Conservation (phyloP, 202 grass and related monocot genomes). For the Panicum hallii region DNA sequence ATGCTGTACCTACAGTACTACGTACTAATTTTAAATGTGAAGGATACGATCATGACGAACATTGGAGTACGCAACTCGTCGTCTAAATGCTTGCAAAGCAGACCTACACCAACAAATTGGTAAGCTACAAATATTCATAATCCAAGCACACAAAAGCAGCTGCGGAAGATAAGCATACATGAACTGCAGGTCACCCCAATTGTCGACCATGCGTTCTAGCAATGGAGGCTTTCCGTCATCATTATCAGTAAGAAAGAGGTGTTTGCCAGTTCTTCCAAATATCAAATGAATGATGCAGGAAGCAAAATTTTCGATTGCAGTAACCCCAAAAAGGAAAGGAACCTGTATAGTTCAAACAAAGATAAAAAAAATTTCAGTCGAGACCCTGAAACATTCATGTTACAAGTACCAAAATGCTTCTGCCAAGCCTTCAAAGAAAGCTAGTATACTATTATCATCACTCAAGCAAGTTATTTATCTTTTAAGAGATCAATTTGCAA, state of each 20-base stretch:
- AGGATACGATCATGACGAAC: conserved; percentile 97
- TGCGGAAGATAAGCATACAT: conserved; percentile 62
- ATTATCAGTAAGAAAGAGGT: conserved; percentile 86
- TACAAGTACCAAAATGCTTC: conserved; percentile 23
- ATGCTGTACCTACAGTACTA: conserved; percentile 19
- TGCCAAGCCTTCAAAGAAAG: background rate
- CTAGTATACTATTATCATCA: conserved; percentile 14
- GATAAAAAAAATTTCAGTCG: conserved; percentile 17
- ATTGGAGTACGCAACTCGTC: conserved; percentile 93
- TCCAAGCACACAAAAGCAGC: conserved; percentile 36
- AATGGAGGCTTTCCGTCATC: conserved; percentile 85
- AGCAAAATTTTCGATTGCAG: conserved; percentile 83
- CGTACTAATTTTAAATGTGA: conserved; percentile 42
- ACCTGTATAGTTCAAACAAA: conserved; percentile 62
- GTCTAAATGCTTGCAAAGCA: conserved; percentile 80
- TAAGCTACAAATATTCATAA: conserved; percentile 44
- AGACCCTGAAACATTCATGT: background rate
- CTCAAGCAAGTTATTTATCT: background rate
- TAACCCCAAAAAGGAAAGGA: conserved; percentile 95
- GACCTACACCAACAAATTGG: conserved; percentile 64
- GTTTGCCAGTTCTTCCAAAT: conserved; percentile 95
- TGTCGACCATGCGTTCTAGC: conserved; percentile 87
- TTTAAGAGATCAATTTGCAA: conserved; percentile 21
- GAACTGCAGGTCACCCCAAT: conserved; percentile 74
- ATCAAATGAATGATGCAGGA: conserved; percentile 89